A percentile compares a stretch with the other conserved stretches of the same genome.
Conservation (phyloP, 768 basidiomycete species). For the Lactifluus rugatus region DNA sequence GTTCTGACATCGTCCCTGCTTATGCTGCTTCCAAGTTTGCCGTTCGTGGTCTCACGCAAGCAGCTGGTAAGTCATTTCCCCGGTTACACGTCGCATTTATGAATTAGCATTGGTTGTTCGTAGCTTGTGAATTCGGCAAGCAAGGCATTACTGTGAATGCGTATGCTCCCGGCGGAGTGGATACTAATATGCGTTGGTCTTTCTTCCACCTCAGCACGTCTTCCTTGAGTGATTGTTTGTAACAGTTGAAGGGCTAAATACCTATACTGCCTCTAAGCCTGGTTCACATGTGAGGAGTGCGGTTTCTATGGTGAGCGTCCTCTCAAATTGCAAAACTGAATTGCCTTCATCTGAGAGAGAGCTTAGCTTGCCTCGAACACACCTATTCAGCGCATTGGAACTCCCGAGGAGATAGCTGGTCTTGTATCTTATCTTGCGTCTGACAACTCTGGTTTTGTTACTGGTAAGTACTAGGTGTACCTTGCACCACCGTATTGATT, state of each 20-base stretch:
- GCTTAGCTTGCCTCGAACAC: background rate
- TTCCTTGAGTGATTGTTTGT: background rate
- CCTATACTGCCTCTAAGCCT: background rate
- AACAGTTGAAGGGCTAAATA: background rate
- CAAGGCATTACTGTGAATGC: constrained; percentile 22
- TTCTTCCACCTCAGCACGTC: background rate
- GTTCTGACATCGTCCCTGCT: background rate
- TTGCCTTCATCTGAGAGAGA: background rate
- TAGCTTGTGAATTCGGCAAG: constrained; percentile 19
- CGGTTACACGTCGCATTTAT: background rate
- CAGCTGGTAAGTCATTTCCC: constrained; percentile 14
- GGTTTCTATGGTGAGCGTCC: background rate
- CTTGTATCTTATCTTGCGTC: constrained; percentile 19
- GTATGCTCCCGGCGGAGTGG: constrained; percentile 20
- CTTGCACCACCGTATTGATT: background rate
- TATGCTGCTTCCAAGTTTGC: constrained; percentile 22
- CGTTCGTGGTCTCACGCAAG: constrained; percentile 21
- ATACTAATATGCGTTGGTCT: constrained; percentile 19
- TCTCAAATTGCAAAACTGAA: background rate
- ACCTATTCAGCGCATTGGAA: constrained; percentile 1
- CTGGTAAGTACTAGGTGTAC: constrained; percentile 6
- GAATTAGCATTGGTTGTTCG: no score
- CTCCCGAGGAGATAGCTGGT: constrained; percentile 17
- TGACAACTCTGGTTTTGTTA: constrained; percentile 16
- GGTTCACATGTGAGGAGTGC: background rate